These are phyloP conservation scores for Ramularia endophylla DNA, from an alignment of 2,329 filamentous ascomycete species.

Conservation along the genomic window DNA sequence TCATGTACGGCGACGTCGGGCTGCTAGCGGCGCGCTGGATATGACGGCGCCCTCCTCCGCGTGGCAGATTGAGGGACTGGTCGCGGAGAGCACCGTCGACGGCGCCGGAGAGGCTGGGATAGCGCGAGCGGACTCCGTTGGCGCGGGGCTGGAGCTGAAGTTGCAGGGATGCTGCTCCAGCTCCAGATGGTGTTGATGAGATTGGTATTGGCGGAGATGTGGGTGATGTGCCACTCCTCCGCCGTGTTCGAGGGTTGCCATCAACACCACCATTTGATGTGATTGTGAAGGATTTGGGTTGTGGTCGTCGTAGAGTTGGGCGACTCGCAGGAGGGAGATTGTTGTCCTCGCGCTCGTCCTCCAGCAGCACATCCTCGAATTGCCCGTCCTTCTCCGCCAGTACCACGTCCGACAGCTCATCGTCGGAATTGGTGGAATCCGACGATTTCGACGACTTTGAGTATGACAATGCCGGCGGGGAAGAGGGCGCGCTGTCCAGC, in stretches of 20 bases:
- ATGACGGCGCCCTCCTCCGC: slow-evolving; percentile 22
- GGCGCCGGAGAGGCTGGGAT: slow-evolving; percentile 37
- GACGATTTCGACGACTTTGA: slow-evolving; percentile 83
- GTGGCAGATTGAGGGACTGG: slow-evolving; percentile 34
- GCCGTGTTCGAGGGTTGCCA: slow-evolving; percentile 4
- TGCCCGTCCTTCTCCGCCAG: slow-evolving; percentile 61
- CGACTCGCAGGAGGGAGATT: slow-evolving; percentile 31
- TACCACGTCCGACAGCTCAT: slow-evolving; percentile 30
- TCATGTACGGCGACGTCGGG: slow-evolving; percentile 26
- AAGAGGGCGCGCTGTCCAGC: slow-evolving; percentile 17
- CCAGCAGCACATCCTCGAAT: slow-evolving; percentile 90
- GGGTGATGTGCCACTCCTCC: slow-evolving; percentile 4
- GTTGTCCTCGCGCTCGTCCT: slow-evolving; percentile 48
- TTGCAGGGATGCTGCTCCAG: too few species aligned
- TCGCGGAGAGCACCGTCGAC: slow-evolving; percentile 32
- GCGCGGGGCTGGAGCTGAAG: neutral
- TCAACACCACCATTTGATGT: slow-evolving; percentile 4
- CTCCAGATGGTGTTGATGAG: too few species aligned
- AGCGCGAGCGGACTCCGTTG: slow-evolving; percentile 20
- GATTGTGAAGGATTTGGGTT: slow-evolving; percentile 12
- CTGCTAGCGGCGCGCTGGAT: slow-evolving; percentile 38
- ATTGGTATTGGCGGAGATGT: slow-evolving; percentile 15
- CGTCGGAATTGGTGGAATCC: slow-evolving; percentile 68
- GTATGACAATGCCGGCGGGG: slow-evolving; percentile 45
- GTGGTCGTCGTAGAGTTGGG: slow-evolving; percentile 24